A percentile compares a stretch with the other conserved stretches of the same genome.
These are phyloP conservation scores for Abelmoschus esculentus DNA, from an alignment of 345 rosid species.

Conservation along the genomic window DNA sequence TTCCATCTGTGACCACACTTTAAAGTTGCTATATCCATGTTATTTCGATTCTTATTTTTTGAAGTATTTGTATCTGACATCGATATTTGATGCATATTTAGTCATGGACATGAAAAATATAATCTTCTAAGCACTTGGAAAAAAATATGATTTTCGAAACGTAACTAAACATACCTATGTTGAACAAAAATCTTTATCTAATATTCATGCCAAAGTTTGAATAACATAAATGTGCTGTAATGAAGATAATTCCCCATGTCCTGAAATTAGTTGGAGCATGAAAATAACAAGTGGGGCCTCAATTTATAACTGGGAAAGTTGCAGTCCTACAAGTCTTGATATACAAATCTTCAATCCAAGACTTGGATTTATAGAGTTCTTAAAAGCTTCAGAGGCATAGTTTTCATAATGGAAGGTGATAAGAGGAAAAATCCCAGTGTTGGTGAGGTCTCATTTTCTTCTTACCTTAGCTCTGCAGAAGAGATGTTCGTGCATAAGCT, in stretches of 20 bases:
- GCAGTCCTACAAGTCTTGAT: neutral
- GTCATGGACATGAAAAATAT: no score
- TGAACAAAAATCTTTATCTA: no score
- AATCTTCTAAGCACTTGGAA: no score
- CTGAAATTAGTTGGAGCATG: neutral
- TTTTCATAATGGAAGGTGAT: slow-evolving; percentile 3
- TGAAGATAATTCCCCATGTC: neutral
- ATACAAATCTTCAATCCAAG: no score
- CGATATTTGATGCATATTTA: no score
- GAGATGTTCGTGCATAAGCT: slow-evolving; percentile 6
- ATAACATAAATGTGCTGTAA: neutral
- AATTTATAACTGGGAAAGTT: neutral
- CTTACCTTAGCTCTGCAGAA: slow-evolving; percentile 7
- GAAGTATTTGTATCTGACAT: no score
- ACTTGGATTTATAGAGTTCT: neutral
- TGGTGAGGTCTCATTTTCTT: slow-evolving; percentile 8
- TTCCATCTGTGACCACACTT: no score
- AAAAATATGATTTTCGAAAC: no score
- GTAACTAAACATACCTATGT: no score
- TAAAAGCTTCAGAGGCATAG: neutral
- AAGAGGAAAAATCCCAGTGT: neutral
- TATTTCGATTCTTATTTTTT: no score
- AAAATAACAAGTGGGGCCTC: slow-evolving; percentile 1
- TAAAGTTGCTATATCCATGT: no score
- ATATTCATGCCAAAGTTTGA: no score